These are phyloP conservation scores for Podaxis pistillaris DNA, from an alignment of 768 basidiomycete species.

Conservation along the genomic window DNA sequence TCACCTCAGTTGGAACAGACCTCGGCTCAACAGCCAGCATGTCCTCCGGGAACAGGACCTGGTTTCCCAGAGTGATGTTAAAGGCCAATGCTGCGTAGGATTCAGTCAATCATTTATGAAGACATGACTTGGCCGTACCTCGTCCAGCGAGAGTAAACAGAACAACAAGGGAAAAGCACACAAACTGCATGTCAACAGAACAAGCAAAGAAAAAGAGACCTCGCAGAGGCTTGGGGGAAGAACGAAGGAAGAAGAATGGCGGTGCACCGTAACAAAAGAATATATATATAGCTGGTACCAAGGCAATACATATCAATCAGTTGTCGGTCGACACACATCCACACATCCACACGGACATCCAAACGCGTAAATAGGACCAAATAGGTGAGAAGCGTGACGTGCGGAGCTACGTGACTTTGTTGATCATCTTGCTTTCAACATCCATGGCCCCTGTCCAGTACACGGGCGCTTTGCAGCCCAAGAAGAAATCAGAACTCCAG, in stretches of 20 bases:
- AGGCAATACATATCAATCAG: neutral
- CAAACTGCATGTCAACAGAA: neutral
- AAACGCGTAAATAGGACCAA: constrained; percentile 26
- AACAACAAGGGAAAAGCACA: constrained; percentile 26
- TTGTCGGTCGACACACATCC: neutral
- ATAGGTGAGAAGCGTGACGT: constrained; percentile 24
- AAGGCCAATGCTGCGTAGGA: constrained; percentile 38
- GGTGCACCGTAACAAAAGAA: neutral
- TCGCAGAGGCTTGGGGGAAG: constrained; percentile 15
- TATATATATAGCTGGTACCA: neutral
- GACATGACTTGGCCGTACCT: constrained; percentile 38
- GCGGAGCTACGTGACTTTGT: constrained; percentile 22
- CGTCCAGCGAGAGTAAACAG: constrained; percentile 52
- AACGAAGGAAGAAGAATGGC: constrained; percentile 8
- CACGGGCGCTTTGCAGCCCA: constrained; percentile 54
- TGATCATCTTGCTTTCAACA: constrained; percentile 26
- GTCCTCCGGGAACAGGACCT: constrained; percentile 37
- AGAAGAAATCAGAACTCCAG: constrained; percentile 69
- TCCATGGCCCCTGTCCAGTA: constrained; percentile 44
- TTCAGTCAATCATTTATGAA: neutral
- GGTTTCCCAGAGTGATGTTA: constrained; percentile 43
- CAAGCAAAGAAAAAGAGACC: neutral
- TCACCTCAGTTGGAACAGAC: constrained; percentile 26
- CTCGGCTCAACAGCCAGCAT: constrained; percentile 43
- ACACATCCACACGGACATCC: constrained; percentile 18